Conservation (phyloP, 1,284 basidiomycete species). For the Moniliophthora roreri region DNA sequence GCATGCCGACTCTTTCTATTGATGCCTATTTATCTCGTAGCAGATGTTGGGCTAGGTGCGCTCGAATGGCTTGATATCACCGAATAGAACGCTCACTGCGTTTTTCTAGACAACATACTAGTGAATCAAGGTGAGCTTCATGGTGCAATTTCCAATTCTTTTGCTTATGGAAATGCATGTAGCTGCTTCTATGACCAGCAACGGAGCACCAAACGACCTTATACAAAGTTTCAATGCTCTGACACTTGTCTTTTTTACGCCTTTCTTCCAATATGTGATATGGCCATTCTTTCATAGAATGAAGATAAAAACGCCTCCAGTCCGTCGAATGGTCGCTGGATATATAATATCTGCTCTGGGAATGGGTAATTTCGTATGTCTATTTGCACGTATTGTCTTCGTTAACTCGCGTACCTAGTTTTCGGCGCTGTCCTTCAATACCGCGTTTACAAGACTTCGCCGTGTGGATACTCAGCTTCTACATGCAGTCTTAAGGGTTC, state of each 20-base stretch:
- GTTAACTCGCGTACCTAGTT: conserved; percentile 7
- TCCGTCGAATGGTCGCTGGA: conserved; percentile 18
- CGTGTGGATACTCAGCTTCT: conserved; percentile 1
- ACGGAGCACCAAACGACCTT: conserved; percentile 44
- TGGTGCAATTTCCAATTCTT: neutral
- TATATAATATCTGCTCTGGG: neutral
- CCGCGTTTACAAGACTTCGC: neutral
- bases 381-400: neutral
- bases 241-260: conserved; percentile 29
- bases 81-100: no score
- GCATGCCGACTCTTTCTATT: conserved; percentile 30
- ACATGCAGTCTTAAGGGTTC: conserved; percentile 13
- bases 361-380: neutral
- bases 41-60: conserved; percentile 42
- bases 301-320: conserved; percentile 30
- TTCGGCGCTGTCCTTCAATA: neutral
- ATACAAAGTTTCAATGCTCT: conserved; percentile 42
- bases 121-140: conserved; percentile 22
- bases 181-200: conserved; percentile 28
- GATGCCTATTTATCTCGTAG: conserved; percentile 35
- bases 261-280: conserved; percentile 30
- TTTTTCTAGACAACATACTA: conserved; percentile 32
- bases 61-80: no score
- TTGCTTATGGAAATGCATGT: neutral
- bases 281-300: conserved; percentile 43